Base-by-base conservation (phyloP, 1,139 yeast species). In the Hansenula sp. region DNA sequence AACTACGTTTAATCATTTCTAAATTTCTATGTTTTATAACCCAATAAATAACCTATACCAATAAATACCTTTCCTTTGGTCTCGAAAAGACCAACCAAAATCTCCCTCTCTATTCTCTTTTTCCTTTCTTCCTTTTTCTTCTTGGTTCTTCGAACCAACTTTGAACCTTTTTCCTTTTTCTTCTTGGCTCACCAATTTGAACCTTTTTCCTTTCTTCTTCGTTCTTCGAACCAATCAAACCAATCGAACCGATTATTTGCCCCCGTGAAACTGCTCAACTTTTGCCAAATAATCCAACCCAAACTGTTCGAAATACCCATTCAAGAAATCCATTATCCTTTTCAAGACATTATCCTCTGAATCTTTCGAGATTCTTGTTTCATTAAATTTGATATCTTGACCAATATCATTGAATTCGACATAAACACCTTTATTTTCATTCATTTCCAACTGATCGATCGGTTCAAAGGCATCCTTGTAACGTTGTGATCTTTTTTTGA, bases 391-490 rank as follows among this genome's bases (percentile, higher is more conserved):
- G 33, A 60, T 49, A 3, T 59, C 45, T 45, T 66, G 70, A 11
- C 84, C 82, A 15, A 74, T 81, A 55, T 79, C 76, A 21, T 67
- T 60, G 36, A 77, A 60, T 45, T 67, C 67, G 36, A 77, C 59
- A 53, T 76, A 79, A 52, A 66, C 62, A 31, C 67, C 67, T 1
- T 41, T 61, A 46, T 72, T 67, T 3, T 45, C 38, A 11, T 60
- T 51, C 41, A 81, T 64, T 60, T 84, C 90, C 3, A 63, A 63
- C 13, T 57, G 49, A 2, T 76, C 67, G 18, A 83, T 71, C 8
- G 79, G 81, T 51, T 81, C 77, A 58, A 79, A 83, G n/a, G 76
- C 76, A 37, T 66, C 61, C 43, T 68, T 67, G 58, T 84, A 84
- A 51, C 75, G 74, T 33, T 68, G 63, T n/a, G 82, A 66, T 49